These are phyloP conservation scores for Ogataea ganodermae DNA, from an alignment of 805 yeast species.

Conservation along the genomic window DNA sequence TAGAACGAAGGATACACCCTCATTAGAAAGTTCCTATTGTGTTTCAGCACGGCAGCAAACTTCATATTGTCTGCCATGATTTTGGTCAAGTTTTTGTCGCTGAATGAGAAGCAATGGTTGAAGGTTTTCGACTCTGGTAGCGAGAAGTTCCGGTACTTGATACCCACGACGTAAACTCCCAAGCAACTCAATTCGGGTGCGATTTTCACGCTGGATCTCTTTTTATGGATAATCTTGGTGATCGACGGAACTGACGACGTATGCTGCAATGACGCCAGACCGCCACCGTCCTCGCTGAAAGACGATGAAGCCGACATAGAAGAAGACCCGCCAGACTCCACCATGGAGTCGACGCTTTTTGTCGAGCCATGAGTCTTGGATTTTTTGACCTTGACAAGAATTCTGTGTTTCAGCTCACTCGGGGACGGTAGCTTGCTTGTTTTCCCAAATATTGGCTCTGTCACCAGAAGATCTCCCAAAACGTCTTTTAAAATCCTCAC, in stretches of 20 bases:
- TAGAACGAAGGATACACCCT: constrained; percentile 85
- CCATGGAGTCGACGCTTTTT: constrained; percentile 15
- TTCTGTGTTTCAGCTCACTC: constrained; percentile 61
- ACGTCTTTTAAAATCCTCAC: constrained; percentile 52
- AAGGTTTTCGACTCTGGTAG: constrained; percentile 79
- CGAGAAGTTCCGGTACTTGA: constrained; percentile 78
- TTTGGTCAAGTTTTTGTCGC: constrained; percentile 66
- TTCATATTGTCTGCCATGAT: constrained; percentile 65
- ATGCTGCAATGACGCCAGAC: constrained; percentile 2
- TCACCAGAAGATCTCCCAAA: constrained; percentile 60
- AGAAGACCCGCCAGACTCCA: constrained; percentile 6
- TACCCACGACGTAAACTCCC: constrained; percentile 74
- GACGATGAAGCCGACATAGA: constrained; percentile 37
- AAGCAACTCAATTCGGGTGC: constrained; percentile 52
- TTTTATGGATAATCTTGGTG: constrained; percentile 25
- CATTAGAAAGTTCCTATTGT: constrained; percentile 73
- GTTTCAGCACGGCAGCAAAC: constrained; percentile 62
- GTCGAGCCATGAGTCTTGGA: constrained; percentile 21
- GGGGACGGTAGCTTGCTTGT: constrained; percentile 66
- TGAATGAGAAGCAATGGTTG: constrained; percentile 85
- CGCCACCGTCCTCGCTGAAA: constrained; percentile 30
- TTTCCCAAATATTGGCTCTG: constrained; percentile 36
- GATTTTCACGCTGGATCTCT: constrained; percentile 29
- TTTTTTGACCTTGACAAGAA: constrained; percentile 79
- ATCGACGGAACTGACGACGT: constrained; percentile 18